Percentiles rank a stretch among this genome's conserved stretches.
Conservation (phyloP, 1,284 basidiomycete species). For the Anthracocystis walkeri region DNA sequence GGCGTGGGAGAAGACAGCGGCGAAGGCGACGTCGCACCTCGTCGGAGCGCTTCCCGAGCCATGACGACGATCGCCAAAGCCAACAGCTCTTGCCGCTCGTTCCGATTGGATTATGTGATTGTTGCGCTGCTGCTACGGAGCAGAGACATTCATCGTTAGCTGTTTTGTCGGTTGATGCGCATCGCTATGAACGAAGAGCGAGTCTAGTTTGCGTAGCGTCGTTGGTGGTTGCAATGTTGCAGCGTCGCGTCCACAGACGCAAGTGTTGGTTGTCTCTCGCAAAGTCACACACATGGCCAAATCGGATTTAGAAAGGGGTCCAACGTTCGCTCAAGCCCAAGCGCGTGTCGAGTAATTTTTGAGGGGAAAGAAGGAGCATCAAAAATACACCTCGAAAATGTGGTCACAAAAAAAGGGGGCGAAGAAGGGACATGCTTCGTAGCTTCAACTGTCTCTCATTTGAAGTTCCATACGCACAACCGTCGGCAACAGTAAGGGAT, state of each 20-base stretch:
- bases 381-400: neutral
- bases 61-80: conserved; percentile 6
- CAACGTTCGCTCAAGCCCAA: no score
- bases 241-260: neutral
- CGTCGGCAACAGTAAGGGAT: no score
- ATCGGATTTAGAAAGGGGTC: neutral
- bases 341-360: no score
- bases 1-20: conserved; percentile 34
- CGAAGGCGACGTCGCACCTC: conserved; percentile 33
- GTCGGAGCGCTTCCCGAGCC: conserved; percentile 27
- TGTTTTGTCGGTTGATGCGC: no score
- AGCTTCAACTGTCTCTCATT: no score
- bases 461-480: no score
- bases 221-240: no score
- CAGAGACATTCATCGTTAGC: neutral
- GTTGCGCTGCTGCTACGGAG: neutral
- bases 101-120: neutral
- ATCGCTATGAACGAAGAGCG: no score
- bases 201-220: no score
- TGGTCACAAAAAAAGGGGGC: neutral
- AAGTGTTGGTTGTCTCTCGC: conserved; percentile 4
- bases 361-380: neutral
- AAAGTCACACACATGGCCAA: neutral
- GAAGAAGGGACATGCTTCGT: neutral
- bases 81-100: neutral